Evolutionary conservation across 2,329 filamentous ascomycete genomes (phyloP), one percentile per base, ranked within the genome.

Genomic region (Emydomyces testavorans): DNA sequence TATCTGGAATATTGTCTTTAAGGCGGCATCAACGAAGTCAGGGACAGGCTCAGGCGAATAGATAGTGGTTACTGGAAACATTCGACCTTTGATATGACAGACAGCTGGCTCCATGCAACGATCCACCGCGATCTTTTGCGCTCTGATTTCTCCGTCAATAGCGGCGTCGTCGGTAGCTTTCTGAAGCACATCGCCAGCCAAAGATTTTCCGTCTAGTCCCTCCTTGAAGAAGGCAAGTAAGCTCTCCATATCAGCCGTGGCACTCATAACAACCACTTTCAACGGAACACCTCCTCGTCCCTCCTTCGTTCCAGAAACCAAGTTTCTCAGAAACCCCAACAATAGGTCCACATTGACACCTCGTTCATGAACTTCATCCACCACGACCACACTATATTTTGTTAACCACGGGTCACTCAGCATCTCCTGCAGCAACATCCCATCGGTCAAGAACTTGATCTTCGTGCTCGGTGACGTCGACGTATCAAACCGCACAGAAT

Each of bases 301-400:
- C 37, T 76, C 71, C 31, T 77, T 75, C 28, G 64, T 63, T 3
- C 66, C 67, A 21, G 73, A 70, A 1, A 92, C 69, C 39, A 96
- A 77, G 52, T 84, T 82, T 60, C 85, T 85, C 52, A 98, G 62
- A 54, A 98, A 96, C 0, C 92, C 92, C 21, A 93, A 73, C 7
- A 95, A 74, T 21, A 98, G 68, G 67, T 98, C 92, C 6, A 95
- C 90, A 62, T 96, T 93, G 18, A 96, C 78, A 56, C 89, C 94
- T 57, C 92, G 76, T 69, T 98, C 92, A 69, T 98, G 92, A 10
- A 98, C 92, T 65, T 98, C 92, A 65, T 98, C 92, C 6, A 98
- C 86, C 15, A 98, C 76, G 0, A 98, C 75, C 2, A 83, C 88
- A 58, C 87, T 94, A 62, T 98, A 98, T 60, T 85, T 80, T 26